Base-by-base conservation (phyloP, 495 filamentous ascomycete species). In the Cercophora newfieldiana region DNA sequence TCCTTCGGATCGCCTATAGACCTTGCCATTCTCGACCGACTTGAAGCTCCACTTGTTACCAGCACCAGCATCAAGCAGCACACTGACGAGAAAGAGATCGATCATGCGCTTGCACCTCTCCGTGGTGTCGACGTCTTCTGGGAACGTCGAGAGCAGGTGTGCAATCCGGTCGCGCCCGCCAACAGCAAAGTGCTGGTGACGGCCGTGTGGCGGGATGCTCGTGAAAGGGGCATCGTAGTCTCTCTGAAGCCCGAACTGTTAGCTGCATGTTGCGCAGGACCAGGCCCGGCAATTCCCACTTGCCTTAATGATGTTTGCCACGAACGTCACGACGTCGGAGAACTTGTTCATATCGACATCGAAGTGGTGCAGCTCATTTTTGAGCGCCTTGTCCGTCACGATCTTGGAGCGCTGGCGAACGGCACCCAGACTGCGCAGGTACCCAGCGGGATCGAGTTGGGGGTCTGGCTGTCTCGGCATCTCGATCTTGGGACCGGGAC, bases 301-400 rank as follows among this genome's bases (percentile, higher is more conserved):
- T 30, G 93, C 95, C 91, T 97, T 98, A 81, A 99, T 97, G 64
- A 99, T 97, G 19, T 92, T 91, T 28, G 96, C 90, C 8, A 99
- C 90, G 74, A 97, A 99, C n/a, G 84, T 87, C 3, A 93, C 93
- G 1, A 94, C 94, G 64, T 94, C 92, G 31, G 83, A 75, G 72
- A 97, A 97, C 76, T 96, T 96, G 78, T 77, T 77, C 84, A 94
- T 87, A 72, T 99, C 94, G 12, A 98, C 94, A 63, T 90, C 89
- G 74, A 99, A 99, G 78, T 98, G 95, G 65, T 85, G 86, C 61
- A 99, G 83, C 65, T 90, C 80, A 68, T 97, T 92, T 59, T 79
- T 80, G 75, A 90, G 86, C 2, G 95, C 95, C 77, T 90, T 92
- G 63, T 89, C 82, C 59, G 90, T 82, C 37, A 98, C 83, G 61